Percentiles rank a stretch among this genome's conserved stretches.
These are phyloP conservation scores for Cupressus sempervirens DNA, from an alignment of 75 land plant genomes.

Conservation along the genomic window DNA sequence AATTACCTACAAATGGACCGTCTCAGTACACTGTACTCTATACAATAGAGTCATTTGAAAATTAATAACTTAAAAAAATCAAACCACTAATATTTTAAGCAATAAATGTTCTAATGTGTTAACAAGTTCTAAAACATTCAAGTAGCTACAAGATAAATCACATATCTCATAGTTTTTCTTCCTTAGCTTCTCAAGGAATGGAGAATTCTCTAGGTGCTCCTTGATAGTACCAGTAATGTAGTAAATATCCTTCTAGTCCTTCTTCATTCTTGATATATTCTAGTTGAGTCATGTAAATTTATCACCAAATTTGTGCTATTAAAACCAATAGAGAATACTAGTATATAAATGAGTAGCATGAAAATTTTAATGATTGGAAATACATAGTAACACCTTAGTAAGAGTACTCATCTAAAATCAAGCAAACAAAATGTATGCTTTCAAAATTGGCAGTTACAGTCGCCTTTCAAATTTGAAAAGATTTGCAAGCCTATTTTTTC, in stretches of 20 bases:
- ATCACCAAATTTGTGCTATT: conserved; percentile 88
- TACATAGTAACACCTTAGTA: neutral
- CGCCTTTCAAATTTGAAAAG: conserved; percentile 92
- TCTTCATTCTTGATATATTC: conserved; percentile 91
- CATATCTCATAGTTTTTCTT: conserved; percentile 92
- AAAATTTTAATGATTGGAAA: too few relatives aligned
- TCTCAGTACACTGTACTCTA: neutral
- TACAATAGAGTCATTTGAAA: neutral
- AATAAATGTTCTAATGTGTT: neutral
- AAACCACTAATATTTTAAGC: neutral
- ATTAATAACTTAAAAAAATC: neutral
- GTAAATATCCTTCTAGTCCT: conserved; percentile 89
- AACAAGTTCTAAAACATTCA: conserved; percentile 1
- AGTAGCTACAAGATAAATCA: neutral
- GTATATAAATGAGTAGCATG: too few relatives aligned
- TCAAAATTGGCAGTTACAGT: neutral
- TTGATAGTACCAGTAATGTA: conserved; percentile 88
- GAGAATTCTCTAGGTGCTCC: conserved; percentile 92
- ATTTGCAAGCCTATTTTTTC: conserved; percentile 89
- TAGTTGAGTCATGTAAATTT: conserved; percentile 81
- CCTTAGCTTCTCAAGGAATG: conserved; percentile 88
- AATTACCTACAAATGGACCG: conserved; percentile 61
- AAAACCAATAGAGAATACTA: neutral
- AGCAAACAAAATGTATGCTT: neutral
- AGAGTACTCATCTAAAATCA: neutral